Percentiles rank a stretch among this genome's conserved stretches.
phyloP scores from a whole-genome alignment of 805 yeast species.

The Barnettozyma botsteinii region DNA sequence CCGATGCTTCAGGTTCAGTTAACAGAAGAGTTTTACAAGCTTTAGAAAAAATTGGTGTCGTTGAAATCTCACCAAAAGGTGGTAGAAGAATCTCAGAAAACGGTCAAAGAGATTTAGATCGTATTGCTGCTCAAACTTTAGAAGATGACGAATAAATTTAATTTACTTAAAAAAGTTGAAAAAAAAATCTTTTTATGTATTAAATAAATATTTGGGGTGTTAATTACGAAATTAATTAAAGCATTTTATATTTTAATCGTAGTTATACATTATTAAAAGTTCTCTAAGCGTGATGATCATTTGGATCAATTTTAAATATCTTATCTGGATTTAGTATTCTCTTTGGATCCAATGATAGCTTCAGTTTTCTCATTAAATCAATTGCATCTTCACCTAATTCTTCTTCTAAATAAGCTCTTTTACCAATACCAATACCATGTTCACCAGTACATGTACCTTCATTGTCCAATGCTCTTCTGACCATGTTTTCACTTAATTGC shows the following conservation, averaged over 20 bases:
- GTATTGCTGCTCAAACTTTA: slow-evolving; percentile 98
- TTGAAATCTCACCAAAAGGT: slow-evolving; percentile 95
- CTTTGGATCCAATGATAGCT: slow-evolving; percentile 65
- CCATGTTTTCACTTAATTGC: slow-evolving; percentile 52
- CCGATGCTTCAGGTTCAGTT: slow-evolving; percentile 97
- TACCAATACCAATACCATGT: slow-evolving; percentile 77
- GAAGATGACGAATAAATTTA: slow-evolving; percentile 66
- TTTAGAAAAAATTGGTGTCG: slow-evolving; percentile 95
- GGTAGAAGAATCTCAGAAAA: slow-evolving; percentile 99
- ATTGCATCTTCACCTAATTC: slow-evolving; percentile 65
- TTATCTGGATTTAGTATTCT: slow-evolving; percentile 68
- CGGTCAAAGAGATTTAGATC: slow-evolving; percentile 99
- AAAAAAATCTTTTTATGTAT: slow-evolving; percentile 8
- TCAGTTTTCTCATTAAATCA: slow-evolving; percentile 63
- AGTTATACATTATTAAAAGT: no score
- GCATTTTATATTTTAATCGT: slow-evolving; percentile 3
- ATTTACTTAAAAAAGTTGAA: slow-evolving; percentile 1
- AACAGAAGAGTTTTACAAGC: slow-evolving; percentile 99
- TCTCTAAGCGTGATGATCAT: slow-evolving; percentile 26
- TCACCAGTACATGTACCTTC: slow-evolving; percentile 85
- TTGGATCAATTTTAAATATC: slow-evolving; percentile 61
- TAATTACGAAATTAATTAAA: slow-evolving; percentile 12
- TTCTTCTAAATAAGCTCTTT: slow-evolving; percentile 47
- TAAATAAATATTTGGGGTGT: slow-evolving; percentile 13
- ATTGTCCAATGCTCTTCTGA: slow-evolving; percentile 51